These are phyloP conservation scores for Cyamopsis tetragonoloba DNA, from an alignment of 306 rosid genomes.

Conservation along the genomic window DNA sequence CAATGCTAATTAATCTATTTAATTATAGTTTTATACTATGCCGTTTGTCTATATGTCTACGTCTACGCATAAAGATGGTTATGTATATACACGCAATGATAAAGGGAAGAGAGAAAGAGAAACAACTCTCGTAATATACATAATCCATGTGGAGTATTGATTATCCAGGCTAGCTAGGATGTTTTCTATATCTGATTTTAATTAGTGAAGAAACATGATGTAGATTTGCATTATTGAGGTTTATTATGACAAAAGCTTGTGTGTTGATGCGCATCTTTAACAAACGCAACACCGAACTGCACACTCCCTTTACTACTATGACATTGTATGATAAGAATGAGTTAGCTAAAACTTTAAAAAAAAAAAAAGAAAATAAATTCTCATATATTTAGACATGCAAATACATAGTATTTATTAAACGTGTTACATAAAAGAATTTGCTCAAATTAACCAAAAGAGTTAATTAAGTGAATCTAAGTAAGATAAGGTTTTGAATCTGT, in stretches of 20 bases:
- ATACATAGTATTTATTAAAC: too few species aligned
- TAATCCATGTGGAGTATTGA: conserved; percentile 23
- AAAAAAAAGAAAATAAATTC: too few species aligned
- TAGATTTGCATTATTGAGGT: conserved; percentile 9
- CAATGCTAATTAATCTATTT: not conserved
- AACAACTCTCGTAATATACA: not conserved
- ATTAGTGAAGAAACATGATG: conserved; percentile 15
- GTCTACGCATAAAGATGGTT: not conserved
- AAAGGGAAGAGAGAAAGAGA: not conserved
- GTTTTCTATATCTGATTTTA: conserved; percentile 9
- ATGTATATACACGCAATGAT: not conserved
- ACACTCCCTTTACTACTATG: not conserved
- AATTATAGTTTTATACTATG: too few species aligned
- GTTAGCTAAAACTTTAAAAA: too few species aligned
- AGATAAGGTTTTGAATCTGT: too few species aligned
- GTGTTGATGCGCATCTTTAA: not conserved
- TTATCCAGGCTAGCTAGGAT: conserved; percentile 8
- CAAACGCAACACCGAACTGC: not conserved
- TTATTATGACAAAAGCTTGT: not conserved
- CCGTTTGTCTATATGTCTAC: not conserved
- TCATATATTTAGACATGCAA: too few species aligned
- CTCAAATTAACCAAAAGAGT: too few species aligned
- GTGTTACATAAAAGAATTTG: too few species aligned
- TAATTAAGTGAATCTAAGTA: too few species aligned
- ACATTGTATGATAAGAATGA: too few species aligned